phyloP scores from a whole-genome alignment of 768 basidiomycete species.

The Pisolithus sp. region DNA sequence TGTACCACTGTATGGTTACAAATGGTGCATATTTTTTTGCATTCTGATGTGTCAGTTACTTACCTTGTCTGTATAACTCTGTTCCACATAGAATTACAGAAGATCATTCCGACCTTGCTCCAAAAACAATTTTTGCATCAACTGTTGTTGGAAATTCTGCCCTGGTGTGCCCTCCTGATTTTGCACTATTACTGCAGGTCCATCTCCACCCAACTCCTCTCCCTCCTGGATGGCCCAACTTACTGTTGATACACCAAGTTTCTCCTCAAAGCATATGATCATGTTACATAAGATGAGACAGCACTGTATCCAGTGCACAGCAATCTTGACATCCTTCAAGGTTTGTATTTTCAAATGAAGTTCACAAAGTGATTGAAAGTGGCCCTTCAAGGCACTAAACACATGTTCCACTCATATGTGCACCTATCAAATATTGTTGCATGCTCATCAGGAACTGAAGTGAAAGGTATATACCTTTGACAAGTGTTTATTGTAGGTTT shows the following conservation, averaged over 20 bases:
- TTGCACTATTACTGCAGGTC: not conserved
- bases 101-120: too few relatives aligned
- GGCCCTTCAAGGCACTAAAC: conserved; percentile 1
- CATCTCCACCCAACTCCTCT: not conserved
- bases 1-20: too few relatives aligned
- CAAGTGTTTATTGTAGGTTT: not conserved
- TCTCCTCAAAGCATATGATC: not conserved
- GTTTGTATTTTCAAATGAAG: not conserved
- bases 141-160: not conserved
- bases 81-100: too few relatives aligned
- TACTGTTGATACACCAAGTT: not conserved
- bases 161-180: not conserved
- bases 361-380: not conserved
- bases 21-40: too few relatives aligned
- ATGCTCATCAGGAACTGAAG: not conserved
- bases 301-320: conserved; percentile 1
- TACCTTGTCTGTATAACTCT: too few relatives aligned
- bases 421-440: not conserved
- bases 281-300: conserved; percentile 3
- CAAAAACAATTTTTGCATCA: too few relatives aligned
- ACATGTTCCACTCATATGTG: not conserved
- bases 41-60: too few relatives aligned
- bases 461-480: not conserved
- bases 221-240: not conserved
- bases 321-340: not conserved